phyloP scores from a whole-genome alignment of 225 moss, liverwort and hornwort species.

The Pseudisothecium myosuroides region DNA sequence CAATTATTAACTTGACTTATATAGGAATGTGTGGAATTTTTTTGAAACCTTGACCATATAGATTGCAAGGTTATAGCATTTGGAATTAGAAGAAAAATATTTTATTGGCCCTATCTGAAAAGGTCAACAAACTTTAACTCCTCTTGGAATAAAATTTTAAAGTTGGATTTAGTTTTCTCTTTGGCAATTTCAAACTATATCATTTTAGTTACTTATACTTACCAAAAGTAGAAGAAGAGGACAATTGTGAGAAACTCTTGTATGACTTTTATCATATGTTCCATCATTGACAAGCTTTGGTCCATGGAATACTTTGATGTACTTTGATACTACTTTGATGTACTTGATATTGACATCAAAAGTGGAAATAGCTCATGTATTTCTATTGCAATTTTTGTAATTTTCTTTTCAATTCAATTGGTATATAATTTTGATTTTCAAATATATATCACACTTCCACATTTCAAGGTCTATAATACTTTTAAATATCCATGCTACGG shows the following conservation, averaged over 20 bases:
- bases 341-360: not conserved
- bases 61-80: not conserved
- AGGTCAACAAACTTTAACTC: not conserved
- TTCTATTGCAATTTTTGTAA: not conserved
- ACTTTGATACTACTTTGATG: fast-evolving
- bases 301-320: not conserved
- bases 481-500: fast-evolving
- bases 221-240: not conserved
- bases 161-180: fast-evolving
- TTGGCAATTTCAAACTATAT: not conserved
- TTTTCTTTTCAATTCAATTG: not conserved
- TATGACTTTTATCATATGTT: not conserved
- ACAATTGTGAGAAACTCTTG: not conserved
- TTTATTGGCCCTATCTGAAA: fast-evolving
- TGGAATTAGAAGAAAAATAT: not conserved
- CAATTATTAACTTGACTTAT: not conserved
- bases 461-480: not conserved
- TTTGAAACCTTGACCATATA: not conserved
- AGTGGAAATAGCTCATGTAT: not conserved
- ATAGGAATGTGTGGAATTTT: not conserved
- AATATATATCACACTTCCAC: not conserved
- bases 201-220: not conserved
- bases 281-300: not conserved
- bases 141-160: no score
- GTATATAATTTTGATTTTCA: not conserved